Conservation (phyloP, 208 protist species). For the Crithidia fasciculata region DNA sequence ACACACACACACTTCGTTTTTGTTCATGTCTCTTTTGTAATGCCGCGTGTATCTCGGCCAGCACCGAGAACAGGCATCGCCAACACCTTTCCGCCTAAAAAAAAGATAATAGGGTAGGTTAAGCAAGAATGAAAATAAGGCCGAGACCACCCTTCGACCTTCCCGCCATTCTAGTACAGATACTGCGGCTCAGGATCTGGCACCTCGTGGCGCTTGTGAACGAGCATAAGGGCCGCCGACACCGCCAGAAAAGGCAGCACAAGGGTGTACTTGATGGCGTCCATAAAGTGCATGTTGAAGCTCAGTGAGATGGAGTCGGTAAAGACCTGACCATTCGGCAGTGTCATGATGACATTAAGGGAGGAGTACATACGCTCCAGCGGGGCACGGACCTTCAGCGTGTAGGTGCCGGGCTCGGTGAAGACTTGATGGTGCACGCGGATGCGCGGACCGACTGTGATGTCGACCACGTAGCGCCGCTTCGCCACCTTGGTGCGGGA, state of each 20-base stretch:
- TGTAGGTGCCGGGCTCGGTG: slow-evolving; percentile 46
- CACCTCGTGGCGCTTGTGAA: slow-evolving; percentile 65
- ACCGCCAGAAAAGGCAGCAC: slow-evolving; percentile 76
- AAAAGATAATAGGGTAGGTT: slow-evolving; percentile 10
- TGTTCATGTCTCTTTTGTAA: background rate
- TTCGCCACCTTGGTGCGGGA: slow-evolving; percentile 18
- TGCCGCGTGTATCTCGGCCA: too few relatives aligned
- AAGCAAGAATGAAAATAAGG: background rate
- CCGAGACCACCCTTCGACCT: background rate
- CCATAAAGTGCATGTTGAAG: slow-evolving; percentile 89
- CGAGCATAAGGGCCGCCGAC: slow-evolving; percentile 60
- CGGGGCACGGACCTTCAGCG: slow-evolving; percentile 61
- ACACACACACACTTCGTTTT: background rate
- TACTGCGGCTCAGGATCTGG: slow-evolving; percentile 17
- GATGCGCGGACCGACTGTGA: slow-evolving; percentile 70
- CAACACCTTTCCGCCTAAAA: background rate
- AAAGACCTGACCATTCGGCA: slow-evolving; percentile 77
- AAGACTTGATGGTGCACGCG: slow-evolving; percentile 58
- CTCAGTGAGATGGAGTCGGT: slow-evolving; percentile 73
- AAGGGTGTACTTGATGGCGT: slow-evolving; percentile 80
- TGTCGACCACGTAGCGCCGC: slow-evolving; percentile 59
- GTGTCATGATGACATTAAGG: slow-evolving; percentile 64
- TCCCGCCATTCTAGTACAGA: slow-evolving; percentile 3
- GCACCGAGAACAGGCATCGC: background rate
- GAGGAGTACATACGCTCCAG: slow-evolving; percentile 65